phyloP scores from a whole-genome alignment of 2,329 filamentous ascomycete species.

The Diplocarpon rosae region DNA sequence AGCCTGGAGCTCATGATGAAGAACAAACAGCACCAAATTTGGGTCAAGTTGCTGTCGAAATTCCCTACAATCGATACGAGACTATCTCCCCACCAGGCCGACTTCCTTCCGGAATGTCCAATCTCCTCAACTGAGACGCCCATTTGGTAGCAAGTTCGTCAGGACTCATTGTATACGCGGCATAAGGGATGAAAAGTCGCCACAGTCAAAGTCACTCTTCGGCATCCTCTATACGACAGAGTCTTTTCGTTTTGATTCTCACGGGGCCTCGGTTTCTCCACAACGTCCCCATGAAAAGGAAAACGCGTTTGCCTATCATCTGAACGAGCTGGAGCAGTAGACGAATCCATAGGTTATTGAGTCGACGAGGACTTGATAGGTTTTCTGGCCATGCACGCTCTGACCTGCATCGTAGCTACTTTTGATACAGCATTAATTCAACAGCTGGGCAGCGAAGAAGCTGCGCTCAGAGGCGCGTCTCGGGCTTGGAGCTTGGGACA shows the following conservation, averaged over 20 bases:
- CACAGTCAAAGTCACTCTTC: neutral
- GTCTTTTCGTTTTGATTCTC: neutral
- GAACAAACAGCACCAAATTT: neutral
- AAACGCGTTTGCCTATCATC: too few relatives aligned
- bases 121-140: slow-evolving; percentile 25
- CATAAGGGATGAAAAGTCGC: slow-evolving; percentile 1
- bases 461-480: neutral
- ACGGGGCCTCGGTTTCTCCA: neutral
- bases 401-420: neutral
- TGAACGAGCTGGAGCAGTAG: neutral
- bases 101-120: slow-evolving; percentile 32
- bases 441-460: neutral
- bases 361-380: neutral
- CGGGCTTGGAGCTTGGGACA: neutral
- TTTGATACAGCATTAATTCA: neutral
- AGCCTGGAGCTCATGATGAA: neutral
- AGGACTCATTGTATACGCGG: neutral
- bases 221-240: neutral
- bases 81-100: slow-evolving; percentile 35
- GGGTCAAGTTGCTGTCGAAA: slow-evolving; percentile 5
- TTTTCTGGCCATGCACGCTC: neutral
- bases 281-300: too few relatives aligned
- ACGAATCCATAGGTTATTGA: neutral
- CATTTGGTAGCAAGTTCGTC: neutral
- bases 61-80: slow-evolving; percentile 18